phyloP scores from a whole-genome alignment of 2,329 filamentous ascomycete genomes.

The Ramichloridium luteum region DNA sequence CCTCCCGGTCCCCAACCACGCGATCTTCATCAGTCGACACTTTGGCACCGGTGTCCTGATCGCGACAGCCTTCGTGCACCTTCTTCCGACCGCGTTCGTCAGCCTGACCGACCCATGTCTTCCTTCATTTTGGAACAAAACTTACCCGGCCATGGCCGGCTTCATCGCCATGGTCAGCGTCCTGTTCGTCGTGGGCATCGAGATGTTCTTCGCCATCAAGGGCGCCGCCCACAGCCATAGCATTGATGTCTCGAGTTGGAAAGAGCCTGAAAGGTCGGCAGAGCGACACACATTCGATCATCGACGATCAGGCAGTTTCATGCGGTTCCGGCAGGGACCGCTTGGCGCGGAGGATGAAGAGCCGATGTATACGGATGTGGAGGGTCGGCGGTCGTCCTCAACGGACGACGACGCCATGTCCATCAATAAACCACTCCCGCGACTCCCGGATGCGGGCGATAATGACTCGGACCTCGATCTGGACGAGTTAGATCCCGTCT shows the following conservation, averaged over 20 bases:
- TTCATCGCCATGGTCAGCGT: slow-evolving; percentile 71
- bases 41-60: slow-evolving; percentile 47
- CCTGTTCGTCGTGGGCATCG: slow-evolving; percentile 70
- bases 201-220: slow-evolving; percentile 75
- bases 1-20: slow-evolving; percentile 46
- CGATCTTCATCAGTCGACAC: slow-evolving; percentile 48
- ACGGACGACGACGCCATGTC: slow-evolving; percentile 1
- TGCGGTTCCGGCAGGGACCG: slow-evolving; percentile 17
- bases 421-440: slow-evolving; percentile 23
- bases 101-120: slow-evolving; percentile 54
- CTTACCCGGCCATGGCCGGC: slow-evolving; percentile 70
- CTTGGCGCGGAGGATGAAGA: slow-evolving; percentile 9
- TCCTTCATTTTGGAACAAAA: slow-evolving; percentile 63
- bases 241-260: not conserved
- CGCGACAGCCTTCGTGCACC: slow-evolving; percentile 45
- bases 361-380: slow-evolving; percentile 2
- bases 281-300: not conserved
- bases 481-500: slow-evolving; percentile 22
- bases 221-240: slow-evolving; percentile 47
- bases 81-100: slow-evolving; percentile 51
- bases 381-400: no score
- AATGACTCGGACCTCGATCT: slow-evolving; percentile 23
- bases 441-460: slow-evolving; percentile 13
- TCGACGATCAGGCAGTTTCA: slow-evolving; percentile 11
- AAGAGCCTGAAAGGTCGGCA: not conserved